phyloP scores from a whole-genome alignment of 2,329 filamentous ascomycete species.

The Fusarium camptoceras region DNA sequence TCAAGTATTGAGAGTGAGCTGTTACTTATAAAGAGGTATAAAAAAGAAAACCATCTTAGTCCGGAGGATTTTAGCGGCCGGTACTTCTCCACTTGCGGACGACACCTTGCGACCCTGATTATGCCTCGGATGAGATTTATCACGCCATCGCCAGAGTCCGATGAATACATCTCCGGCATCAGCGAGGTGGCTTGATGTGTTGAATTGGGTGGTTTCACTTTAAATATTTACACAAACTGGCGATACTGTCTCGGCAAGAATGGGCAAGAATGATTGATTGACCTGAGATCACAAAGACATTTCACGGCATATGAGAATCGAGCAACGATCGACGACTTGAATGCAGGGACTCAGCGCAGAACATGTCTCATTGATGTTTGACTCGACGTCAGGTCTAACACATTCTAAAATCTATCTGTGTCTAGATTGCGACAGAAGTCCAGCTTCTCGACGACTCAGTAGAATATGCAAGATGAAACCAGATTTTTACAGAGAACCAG shows the following conservation, averaged over 20 bases:
- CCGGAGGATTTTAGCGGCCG: constrained; percentile 25
- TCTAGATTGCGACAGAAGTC: not conserved
- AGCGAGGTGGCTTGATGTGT: not conserved
- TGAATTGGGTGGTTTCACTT: no score
- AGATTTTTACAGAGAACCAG: not conserved
- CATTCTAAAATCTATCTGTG: not conserved
- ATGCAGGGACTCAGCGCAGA: not conserved
- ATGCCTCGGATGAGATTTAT: constrained; percentile 33
- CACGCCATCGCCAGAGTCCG: constrained; percentile 35
- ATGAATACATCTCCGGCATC: not conserved
- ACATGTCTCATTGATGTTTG: not conserved
- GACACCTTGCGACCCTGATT: constrained; percentile 19
- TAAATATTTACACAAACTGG: not conserved
- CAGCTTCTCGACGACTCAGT: not conserved
- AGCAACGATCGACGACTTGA: not conserved
- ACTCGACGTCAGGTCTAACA: not conserved
- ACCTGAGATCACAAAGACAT: not conserved
- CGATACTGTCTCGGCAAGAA: not conserved
- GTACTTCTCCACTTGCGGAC: constrained; percentile 25
- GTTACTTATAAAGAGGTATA: not conserved
- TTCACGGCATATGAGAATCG: not conserved
- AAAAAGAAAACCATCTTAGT: constrained; percentile 11
- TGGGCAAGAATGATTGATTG: not conserved
- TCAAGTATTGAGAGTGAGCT: no score
- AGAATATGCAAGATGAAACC: not conserved